phyloP scores from a whole-genome alignment of 2,329 filamentous ascomycete genomes.

The Talaromyces sp. region DNA sequence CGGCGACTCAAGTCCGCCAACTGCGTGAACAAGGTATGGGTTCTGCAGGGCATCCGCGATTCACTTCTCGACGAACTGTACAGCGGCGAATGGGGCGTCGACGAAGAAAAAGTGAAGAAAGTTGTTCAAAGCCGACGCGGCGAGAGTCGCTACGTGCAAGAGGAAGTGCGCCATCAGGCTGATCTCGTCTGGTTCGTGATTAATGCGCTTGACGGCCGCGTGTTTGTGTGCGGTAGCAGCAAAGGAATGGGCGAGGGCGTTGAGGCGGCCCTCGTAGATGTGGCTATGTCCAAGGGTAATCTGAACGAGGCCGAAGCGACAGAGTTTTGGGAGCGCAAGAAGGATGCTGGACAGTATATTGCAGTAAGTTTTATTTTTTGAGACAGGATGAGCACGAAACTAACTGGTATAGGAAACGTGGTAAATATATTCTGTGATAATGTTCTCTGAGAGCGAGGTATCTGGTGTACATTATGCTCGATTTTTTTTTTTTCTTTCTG shows the following conservation, averaged over 20 bases:
- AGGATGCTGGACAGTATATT: conserved; percentile 90
- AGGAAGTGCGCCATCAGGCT: conserved; percentile 84
- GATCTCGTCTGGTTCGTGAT: conserved; percentile 98
- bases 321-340: conserved; percentile 89
- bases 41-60: conserved; percentile 90
- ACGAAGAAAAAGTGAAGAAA: conserved; percentile 79
- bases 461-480: background rate
- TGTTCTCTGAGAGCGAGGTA: background rate
- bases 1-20: conserved; percentile 89
- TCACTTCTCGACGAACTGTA: conserved; percentile 93
- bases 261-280: conserved; percentile 77
- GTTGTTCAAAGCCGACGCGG: conserved; percentile 72
- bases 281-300: conserved; percentile 89
- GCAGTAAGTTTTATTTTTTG: conserved; percentile 49
- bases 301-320: conserved; percentile 74
- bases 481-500: background rate
- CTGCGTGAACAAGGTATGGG: conserved; percentile 97
- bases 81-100: conserved; percentile 90
- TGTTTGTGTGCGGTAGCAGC: conserved; percentile 93
- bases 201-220: conserved; percentile 89
- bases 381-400: background rate
- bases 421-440: conserved; percentile 12
- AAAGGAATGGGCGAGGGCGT: conserved; percentile 98
- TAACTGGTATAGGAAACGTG: conserved; percentile 28
- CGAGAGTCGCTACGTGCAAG: conserved; percentile 88